These are phyloP conservation scores for Cyberlindnera misumaiensis DNA, from an alignment of 805 yeast species.

Conservation along the genomic window DNA sequence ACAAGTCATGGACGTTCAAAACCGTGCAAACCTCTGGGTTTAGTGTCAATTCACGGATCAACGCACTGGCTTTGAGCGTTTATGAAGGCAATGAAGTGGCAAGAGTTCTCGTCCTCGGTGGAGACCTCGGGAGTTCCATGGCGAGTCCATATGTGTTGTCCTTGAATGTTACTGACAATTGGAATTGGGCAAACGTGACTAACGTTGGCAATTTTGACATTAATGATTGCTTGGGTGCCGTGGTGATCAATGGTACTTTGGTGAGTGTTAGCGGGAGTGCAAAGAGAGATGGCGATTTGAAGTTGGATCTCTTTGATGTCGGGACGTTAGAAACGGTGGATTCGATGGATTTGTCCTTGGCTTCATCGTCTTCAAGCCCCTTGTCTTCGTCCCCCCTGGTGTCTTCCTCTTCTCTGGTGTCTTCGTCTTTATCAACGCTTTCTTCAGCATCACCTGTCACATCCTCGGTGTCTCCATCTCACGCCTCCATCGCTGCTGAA, in stretches of 20 bases:
- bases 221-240: constrained; percentile 37
- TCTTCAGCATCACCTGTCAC: background rate
- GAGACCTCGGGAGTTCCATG: constrained; percentile 43
- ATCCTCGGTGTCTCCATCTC: constrained; percentile 1
- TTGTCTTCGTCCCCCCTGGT: too few species aligned
- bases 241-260: constrained; percentile 44
- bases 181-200: constrained; percentile 23
- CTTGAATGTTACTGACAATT: constrained; percentile 17
- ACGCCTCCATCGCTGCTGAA: background rate
- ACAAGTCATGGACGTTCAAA: constrained; percentile 60
- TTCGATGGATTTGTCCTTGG: background rate
- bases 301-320: constrained; percentile 36
- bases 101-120: constrained; percentile 53
- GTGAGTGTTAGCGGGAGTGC: constrained; percentile 33
- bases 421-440: background rate
- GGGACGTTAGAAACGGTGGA: constrained; percentile 28
- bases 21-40: constrained; percentile 25
- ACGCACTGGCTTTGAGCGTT: constrained; percentile 49
- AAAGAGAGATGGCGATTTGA: constrained; percentile 22
- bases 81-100: constrained; percentile 27
- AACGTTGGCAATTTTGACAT: constrained; percentile 21
- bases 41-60: constrained; percentile 45
- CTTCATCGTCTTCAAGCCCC: background rate
- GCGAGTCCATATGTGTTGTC: constrained; percentile 22
- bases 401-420: background rate